Base-by-base conservation (phyloP, 2,329 filamentous ascomycete genomes). In the Chaetothyriales sp. region DNA sequence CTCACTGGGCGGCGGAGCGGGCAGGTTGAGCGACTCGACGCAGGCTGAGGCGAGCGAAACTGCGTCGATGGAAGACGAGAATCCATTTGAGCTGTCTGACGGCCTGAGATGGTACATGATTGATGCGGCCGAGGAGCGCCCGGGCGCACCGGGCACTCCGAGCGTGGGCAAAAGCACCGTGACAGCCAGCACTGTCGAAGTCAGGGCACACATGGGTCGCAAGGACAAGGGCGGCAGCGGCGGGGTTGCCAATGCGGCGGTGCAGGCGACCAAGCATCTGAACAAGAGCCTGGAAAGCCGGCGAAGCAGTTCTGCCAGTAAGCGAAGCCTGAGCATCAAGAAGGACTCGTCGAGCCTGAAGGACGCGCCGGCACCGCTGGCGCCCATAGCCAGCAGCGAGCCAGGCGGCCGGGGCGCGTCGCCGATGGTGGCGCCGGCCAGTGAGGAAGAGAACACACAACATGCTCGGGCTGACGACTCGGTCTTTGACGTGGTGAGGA, bases 31-130 rank as follows among this genome's bases (percentile, higher is more conserved):
- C 1, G 75, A 76, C 53, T 76, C 75, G 1, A 76, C 78, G 10
- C 22, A 60, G 28, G 67, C 64, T 15, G 75, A 76, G 45, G 64
- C 64, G 1, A 81, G 77, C 57, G 78, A 78, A 54, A 75, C 70
- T 18, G 70, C 65, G 13, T 81, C 77, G 1, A 69, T 80, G 18
- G 88, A 94, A 58, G 89, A 95, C 57, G 92, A 97, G 58, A 98
- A 98, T 63, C 92, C 92, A 0, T 98, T 98, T 66, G 89, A 95
- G 62, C 76, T 98, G 10, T 95, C 89, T 0, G 92, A 98, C 62
- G 92, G 92, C 2, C 72, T 98, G 47, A 82, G 90, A 33, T 98
- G 92, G 92, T 97, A 95, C 68, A 77, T 98, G 5, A 83, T 98
- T 37, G 90, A 98, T 64, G 92, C 92, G 0, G 77, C 80, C 1